Conservation (phyloP, 371 early-diverging fungal species). For the Syncephalastrum monosporum region DNA sequence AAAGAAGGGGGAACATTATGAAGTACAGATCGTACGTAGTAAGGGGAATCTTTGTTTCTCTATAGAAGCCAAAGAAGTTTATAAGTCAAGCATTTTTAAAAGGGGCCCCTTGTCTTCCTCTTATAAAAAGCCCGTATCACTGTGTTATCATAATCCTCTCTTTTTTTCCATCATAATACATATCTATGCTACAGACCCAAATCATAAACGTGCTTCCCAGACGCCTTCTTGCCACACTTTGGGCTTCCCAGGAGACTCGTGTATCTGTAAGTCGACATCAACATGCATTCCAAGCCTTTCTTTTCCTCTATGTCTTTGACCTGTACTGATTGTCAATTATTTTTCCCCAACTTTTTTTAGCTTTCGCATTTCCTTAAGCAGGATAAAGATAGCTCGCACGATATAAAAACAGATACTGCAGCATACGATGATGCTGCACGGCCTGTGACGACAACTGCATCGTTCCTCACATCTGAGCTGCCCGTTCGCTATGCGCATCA, state of each 20-base stretch:
- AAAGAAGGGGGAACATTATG: no score
- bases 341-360: constrained; percentile 6
- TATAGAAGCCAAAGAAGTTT: constrained; percentile 16
- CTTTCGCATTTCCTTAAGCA: constrained; percentile 29
- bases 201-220: constrained; percentile 40
- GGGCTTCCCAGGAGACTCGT: constrained; percentile 42
- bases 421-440: no score
- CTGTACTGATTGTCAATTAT: background rate
- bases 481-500: constrained; percentile 71
- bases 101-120: background rate
- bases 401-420: no score
- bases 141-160: constrained; percentile 3
- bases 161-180: constrained; percentile 4
- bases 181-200: constrained; percentile 40
- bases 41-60: constrained; percentile 5
- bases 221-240: constrained; percentile 32
- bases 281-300: background rate
- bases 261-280: constrained; percentile 28
- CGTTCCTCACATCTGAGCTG: constrained; percentile 67
- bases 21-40: no score
- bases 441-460: constrained; percentile 34
- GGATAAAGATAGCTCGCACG: constrained; percentile 5
- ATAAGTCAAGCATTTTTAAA: constrained; percentile 4
- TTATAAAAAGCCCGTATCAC: constrained; percentile 4
- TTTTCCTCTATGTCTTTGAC: no score